A percentile compares a stretch with the other conserved stretches of the same genome.
Conservation (phyloP, 1,284 basidiomycete genomes). For the Somion occarium region DNA sequence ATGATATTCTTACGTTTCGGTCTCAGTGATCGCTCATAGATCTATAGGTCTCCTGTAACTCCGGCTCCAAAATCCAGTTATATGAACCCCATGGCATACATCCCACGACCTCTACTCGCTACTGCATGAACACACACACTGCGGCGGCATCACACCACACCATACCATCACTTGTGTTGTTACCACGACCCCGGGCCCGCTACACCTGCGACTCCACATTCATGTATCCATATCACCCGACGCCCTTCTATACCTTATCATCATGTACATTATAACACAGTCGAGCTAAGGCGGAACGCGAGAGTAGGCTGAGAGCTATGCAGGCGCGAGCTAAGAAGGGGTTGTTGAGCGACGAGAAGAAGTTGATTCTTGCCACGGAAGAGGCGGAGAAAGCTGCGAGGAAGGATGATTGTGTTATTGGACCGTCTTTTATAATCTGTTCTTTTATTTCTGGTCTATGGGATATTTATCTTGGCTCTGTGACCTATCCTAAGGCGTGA, state of each 20-base stretch:
- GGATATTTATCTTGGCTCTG: too few species aligned
- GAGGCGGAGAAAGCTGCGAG: slow-evolving; percentile 34
- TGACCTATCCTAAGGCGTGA: too few species aligned
- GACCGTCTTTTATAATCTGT: too few species aligned
- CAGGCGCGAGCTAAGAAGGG: slow-evolving; percentile 67
- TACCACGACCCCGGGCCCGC: background rate
- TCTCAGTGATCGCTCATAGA: slow-evolving; percentile 65
- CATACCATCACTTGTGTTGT: too few species aligned
- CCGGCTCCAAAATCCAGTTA: slow-evolving; percentile 12
- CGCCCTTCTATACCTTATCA: background rate
- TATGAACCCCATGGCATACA: slow-evolving; percentile 42
- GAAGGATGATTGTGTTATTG: slow-evolving; percentile 50
- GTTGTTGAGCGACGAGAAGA: slow-evolving; percentile 51
- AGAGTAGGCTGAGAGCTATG: slow-evolving; percentile 62
- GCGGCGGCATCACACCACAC: slow-evolving; percentile 43
- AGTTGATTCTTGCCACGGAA: slow-evolving; percentile 49
- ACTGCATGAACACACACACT: too few species aligned
- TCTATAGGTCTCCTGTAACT: slow-evolving; percentile 39
- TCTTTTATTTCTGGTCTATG: too few species aligned
- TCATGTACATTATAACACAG: slow-evolving; percentile 32
- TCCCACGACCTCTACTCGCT: slow-evolving; percentile 61
- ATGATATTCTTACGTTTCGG: slow-evolving; percentile 19
- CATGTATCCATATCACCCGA: slow-evolving; percentile 19
- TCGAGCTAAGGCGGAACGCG: slow-evolving; percentile 66
- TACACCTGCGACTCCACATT: background rate